phyloP scores from a whole-genome alignment of 1,284 basidiomycete species.

The Rhizopogon parksii region DNA sequence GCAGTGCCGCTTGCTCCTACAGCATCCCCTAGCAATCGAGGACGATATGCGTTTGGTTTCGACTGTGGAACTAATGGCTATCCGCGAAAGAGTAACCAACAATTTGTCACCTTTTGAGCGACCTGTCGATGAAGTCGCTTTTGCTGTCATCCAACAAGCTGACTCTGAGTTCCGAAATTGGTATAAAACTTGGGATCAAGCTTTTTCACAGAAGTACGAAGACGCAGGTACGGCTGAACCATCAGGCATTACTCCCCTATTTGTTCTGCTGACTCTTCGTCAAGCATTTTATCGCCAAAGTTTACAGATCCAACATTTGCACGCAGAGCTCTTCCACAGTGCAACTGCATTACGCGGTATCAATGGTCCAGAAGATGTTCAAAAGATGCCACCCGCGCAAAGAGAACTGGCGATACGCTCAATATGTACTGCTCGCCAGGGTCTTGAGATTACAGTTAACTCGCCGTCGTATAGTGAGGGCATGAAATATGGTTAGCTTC shows the following conservation, averaged over 20 bases:
- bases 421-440: slow-evolving; percentile 62
- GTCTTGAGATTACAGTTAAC: slow-evolving; percentile 67
- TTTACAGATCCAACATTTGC: slow-evolving; percentile 71
- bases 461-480: slow-evolving; percentile 80
- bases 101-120: slow-evolving; percentile 62
- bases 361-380: slow-evolving; percentile 69
- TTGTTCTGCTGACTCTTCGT: background rate
- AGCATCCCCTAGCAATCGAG: slow-evolving; percentile 83
- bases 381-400: slow-evolving; percentile 66
- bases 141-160: slow-evolving; percentile 55
- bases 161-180: slow-evolving; percentile 64
- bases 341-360: slow-evolving; percentile 72
- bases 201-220: slow-evolving; percentile 75
- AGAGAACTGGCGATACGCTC: slow-evolving; percentile 64
- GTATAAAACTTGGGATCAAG: slow-evolving; percentile 72
- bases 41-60: slow-evolving; percentile 94
- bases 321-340: slow-evolving; percentile 76
- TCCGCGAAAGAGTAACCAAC: slow-evolving; percentile 71
- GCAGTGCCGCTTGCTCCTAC: slow-evolving; percentile 73
- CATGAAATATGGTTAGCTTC: slow-evolving; percentile 72
- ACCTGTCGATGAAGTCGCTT: slow-evolving; percentile 61
- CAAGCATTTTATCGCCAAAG: slow-evolving; percentile 78
- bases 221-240: slow-evolving; percentile 52
- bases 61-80: slow-evolving; percentile 80
- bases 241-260: background rate